Percentiles rank a stretch among this genome's conserved stretches.
phyloP scores from a whole-genome alignment of 228 moss, liverwort and hornwort species.

The Sphagnum magellanicum region DNA sequence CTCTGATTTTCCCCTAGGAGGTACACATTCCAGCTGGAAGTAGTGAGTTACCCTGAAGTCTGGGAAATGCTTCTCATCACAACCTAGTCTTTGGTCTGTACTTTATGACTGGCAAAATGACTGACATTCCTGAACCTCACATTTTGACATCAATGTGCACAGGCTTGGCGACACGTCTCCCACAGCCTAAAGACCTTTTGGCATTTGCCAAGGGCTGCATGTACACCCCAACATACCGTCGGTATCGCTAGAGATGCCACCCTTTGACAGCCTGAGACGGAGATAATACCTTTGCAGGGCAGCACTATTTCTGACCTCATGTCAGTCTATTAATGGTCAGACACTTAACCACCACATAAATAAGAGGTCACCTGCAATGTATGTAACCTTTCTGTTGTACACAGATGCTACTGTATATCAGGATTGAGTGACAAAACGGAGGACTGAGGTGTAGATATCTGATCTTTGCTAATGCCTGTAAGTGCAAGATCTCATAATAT shows the following conservation, averaged over 20 bases:
- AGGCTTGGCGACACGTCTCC: slow-evolving; percentile 31
- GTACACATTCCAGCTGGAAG: not conserved
- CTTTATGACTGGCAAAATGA: not conserved
- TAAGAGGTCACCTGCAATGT: too few species aligned
- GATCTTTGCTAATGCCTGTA: too few species aligned
- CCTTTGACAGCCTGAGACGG: too few species aligned
- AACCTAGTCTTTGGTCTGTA: not conserved
- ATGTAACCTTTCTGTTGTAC: too few species aligned
- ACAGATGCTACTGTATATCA: too few species aligned
- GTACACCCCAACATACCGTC: slow-evolving; percentile 23
- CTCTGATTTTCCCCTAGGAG: not conserved
- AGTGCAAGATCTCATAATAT: too few species aligned
- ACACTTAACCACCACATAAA: too few species aligned
- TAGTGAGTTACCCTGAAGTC: not conserved
- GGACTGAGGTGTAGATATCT: too few species aligned
- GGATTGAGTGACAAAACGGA: too few species aligned
- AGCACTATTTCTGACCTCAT: too few species aligned
- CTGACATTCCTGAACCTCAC: not conserved
- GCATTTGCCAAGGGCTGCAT: slow-evolving; percentile 20
- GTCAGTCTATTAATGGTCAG: too few species aligned
- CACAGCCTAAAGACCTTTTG: slow-evolving; percentile 25
- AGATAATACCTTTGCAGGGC: too few species aligned
- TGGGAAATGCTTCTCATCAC: not conserved
- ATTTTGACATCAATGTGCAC: not conserved
- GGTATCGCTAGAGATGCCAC: slow-evolving; percentile 14